phyloP scores from a whole-genome alignment of 495 filamentous ascomycete species.

The Penicillium paxilli region DNA sequence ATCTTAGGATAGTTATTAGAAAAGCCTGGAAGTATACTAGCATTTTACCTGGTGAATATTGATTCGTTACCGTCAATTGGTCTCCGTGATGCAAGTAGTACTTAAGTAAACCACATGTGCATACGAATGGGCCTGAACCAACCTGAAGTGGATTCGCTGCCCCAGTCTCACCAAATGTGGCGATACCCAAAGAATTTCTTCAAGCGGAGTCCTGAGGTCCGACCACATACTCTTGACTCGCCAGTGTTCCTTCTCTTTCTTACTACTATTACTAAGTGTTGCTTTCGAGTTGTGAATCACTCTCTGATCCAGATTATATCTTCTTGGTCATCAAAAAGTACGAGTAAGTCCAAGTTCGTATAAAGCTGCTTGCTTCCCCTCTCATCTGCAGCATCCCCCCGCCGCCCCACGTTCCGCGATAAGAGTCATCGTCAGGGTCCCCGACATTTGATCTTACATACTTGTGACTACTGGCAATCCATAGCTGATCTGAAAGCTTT shows the following conservation, averaged over 20 bases:
- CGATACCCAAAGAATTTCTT: conserved; percentile 1
- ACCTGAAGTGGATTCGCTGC: neutral
- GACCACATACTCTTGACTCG: conserved; percentile 20
- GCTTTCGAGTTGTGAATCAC: too few relatives aligned
- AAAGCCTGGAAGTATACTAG: conserved; percentile 1
- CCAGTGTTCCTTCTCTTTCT: too few relatives aligned
- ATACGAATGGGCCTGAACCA: neutral
- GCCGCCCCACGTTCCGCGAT: conserved; percentile 26
- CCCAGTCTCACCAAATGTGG: neutral
- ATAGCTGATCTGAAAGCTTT: neutral
- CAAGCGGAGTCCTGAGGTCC: conserved; percentile 13
- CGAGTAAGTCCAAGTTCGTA: neutral
- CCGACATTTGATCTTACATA: neutral
- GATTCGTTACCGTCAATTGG: too few relatives aligned
- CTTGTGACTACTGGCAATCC: too few relatives aligned
- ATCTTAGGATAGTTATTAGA: conserved; percentile 5
- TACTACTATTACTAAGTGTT: too few relatives aligned
- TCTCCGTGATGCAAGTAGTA: too few relatives aligned
- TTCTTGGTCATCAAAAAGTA: too few relatives aligned
- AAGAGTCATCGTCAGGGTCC: conserved; percentile 13
- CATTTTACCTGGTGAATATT: neutral
- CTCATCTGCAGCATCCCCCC: conserved; percentile 1
- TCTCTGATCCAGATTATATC: too few relatives aligned
- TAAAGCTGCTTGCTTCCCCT: neutral
- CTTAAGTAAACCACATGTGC: too few relatives aligned